phyloP scores from a whole-genome alignment of 2,329 filamentous ascomycete genomes.

The Incumbomyces lentus region DNA sequence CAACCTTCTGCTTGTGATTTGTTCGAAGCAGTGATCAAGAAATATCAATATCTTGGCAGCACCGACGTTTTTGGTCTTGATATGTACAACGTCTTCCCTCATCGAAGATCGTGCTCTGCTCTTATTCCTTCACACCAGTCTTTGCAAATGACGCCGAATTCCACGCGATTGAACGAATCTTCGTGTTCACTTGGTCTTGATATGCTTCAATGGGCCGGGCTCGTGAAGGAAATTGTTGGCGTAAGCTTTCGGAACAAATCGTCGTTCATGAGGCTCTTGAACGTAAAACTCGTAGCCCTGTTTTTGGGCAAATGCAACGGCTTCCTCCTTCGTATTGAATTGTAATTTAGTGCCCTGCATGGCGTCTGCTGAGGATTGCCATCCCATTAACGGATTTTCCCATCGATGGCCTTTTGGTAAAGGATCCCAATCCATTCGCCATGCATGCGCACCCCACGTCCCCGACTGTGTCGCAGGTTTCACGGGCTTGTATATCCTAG shows the following conservation, averaged over 20 bases:
- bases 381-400: conserved; percentile 98
- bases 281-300: conserved; percentile 99
- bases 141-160: no score
- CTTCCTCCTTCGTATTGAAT: conserved; percentile 90
- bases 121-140: no score
- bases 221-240: conserved; percentile 92
- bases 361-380: conserved; percentile 89
- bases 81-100: no score
- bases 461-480: conserved; percentile 98
- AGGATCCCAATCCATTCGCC: conserved; percentile 99
- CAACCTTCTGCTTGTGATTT: no score
- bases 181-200: conserved; percentile 60
- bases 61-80: no score
- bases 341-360: conserved; percentile 90
- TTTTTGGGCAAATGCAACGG: conserved; percentile 91
- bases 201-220: conserved; percentile 59
- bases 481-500: conserved; percentile 78
- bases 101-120: no score
- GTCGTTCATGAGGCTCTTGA: conserved; percentile 85
- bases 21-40: no score
- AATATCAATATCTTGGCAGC: no score
- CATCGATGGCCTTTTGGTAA: conserved; percentile 85
- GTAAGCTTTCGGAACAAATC: conserved; percentile 83
- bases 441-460: conserved; percentile 69
- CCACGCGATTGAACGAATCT: no score